Evolutionary conservation across 768 basidiomycete species (phyloP), one percentile per base, ranked within the genome.

Genomic region (Agrocybe praecox): DNA sequence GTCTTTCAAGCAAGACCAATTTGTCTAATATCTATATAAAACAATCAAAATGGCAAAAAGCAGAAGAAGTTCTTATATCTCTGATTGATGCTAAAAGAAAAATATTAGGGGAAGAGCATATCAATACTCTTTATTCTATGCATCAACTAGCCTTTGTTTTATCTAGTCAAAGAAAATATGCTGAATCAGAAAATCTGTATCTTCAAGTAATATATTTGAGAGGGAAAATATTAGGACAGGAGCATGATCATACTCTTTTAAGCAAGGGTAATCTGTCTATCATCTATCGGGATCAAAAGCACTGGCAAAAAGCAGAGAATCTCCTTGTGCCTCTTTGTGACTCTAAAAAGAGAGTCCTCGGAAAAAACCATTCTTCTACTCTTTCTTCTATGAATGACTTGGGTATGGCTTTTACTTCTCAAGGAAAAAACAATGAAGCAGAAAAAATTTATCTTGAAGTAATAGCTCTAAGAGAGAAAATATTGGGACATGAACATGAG

Each of bases 111-210:
- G 2, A 2, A 40, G 49, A 51, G 22, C 32, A 51, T 23, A 17
- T n/a, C 6, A 12, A 61, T 44, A 55, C 46, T 5, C 24, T 59
- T 6, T 12, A 3, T 21, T 45, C 18, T 55, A 60, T 60, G 49
- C 19, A 8, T 15, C 18, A 52, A 18, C 45, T 56, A 18, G 53
- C 58, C 19, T 10, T 12, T n/a, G 51, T 32, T 6, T 54, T 33
- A 7, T 6, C 8, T 15, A 22, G 14, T 17, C 32, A 34, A 17
- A 8, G 26, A 8, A 43, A 42, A 18, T 17, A 1, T 33, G n/a
- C 12, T 15, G 6, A 52, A 36, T 36, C 42, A 43, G 22, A 44
- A 26, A 21, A 36, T 11, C 21, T 52, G 12, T 12, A 21, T 2
- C 14, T 26, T 23, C 18, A 42, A n/a, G 34, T n/a, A 11, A 12